Evolutionary conservation across 1,284 basidiomycete genomes (phyloP), one percentile per base, ranked within the genome.

Genomic region (Cryptococcus sp.): DNA sequence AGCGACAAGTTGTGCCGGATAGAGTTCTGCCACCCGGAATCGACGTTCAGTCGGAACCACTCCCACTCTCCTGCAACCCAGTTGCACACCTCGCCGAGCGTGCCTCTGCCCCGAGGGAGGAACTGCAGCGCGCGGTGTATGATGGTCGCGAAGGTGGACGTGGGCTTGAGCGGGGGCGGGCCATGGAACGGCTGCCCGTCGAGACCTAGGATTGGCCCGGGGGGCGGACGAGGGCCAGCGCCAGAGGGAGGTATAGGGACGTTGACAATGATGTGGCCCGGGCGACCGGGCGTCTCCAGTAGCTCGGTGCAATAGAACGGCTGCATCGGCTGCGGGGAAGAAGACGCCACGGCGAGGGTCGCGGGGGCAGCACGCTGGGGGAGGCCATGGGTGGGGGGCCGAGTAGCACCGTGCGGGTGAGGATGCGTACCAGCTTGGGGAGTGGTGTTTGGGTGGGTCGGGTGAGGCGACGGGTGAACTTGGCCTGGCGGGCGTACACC

Each of bases 1-100:
- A 91, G 88, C 2, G 90, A 92, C 20, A 96, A 78, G 73, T 92
- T 94, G 74, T 95, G 92, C 43, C 92, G 86, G 50, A 95, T 88
- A 39, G 92, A 94, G 68, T 89, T 92, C 86, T 95, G 89, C 92
- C 92, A 95, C 42, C 88, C 88, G 12, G 80, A 80, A 56, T 87
- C 85, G 70, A 87, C 85, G 60, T 87, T 85, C 69, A 86, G 85
- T 55, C 85, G 84, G 80, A 93, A 97, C 84, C 91, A 95, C 61
- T 91, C 89, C 77, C 87, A 88, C 59, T 85, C 87, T 48, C 87
- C 87, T 69, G 87, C 85, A 60, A 96, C 91, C 91, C 91, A 96
- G 53, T 85, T 84, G 71, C 91, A 91, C 50, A 96, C 91, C 68
- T 95, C 91, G 63, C 93, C 90, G 58, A 96, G 73, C 0, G 93